Conservation (phyloP, 139 green algal species). For the Chloropicon primus region DNA sequence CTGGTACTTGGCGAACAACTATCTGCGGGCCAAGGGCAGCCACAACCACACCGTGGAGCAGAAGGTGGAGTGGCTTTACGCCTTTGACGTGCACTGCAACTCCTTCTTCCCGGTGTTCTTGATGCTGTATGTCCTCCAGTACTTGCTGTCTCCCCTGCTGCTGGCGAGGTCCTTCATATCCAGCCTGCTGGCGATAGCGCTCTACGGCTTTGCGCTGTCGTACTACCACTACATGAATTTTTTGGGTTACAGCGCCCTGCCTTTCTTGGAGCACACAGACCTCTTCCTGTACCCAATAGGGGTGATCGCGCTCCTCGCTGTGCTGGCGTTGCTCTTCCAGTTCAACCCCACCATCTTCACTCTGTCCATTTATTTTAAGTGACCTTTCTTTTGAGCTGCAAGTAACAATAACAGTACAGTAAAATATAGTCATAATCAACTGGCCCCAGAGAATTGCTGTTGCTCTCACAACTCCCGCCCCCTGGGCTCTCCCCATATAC, state of each 20-base stretch:
- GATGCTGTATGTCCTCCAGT: constrained; percentile 67
- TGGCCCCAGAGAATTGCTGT: too few species aligned
- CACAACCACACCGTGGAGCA: constrained; percentile 64
- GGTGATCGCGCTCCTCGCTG: constrained; percentile 41
- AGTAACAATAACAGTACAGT: too few species aligned
- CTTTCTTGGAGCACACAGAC: constrained; percentile 76
- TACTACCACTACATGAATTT: constrained; percentile 95
- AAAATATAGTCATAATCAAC: too few species aligned
- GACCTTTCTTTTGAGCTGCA: not conserved
- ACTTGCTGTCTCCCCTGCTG: constrained; percentile 62
- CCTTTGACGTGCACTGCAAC: constrained; percentile 98
- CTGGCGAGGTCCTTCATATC: constrained; percentile 44
- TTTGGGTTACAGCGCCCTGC: constrained; percentile 78
- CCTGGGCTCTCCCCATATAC: too few species aligned
- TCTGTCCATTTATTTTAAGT: constrained; percentile 51
- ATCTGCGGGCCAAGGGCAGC: constrained; percentile 43
- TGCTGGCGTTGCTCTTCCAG: constrained; percentile 44
- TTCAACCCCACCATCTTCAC: constrained; percentile 68
- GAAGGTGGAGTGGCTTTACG: constrained; percentile 59
- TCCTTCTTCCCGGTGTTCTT: constrained; percentile 88
- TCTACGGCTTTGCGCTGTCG: constrained; percentile 53
- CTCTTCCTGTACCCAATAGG: constrained; percentile 80
- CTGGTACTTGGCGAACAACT: constrained; percentile 74
- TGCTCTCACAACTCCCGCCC: too few species aligned
- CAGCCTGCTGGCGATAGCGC: constrained; percentile 36